Conservation (phyloP, 805 yeast species). For the Starmera pachycereana region DNA sequence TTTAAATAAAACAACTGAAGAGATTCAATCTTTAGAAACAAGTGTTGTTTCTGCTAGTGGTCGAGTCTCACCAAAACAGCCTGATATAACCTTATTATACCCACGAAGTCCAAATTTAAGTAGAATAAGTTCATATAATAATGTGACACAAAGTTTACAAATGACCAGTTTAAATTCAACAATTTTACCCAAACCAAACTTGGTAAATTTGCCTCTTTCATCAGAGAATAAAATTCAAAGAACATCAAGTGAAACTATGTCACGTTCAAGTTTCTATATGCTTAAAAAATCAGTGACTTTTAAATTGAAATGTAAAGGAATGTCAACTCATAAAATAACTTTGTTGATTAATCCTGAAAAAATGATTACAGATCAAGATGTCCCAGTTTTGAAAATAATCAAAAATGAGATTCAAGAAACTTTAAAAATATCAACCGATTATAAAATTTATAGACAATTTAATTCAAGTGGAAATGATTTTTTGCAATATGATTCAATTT, state of each 20-base stretch:
- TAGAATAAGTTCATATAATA: slow-evolving; percentile 14
- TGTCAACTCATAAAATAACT: slow-evolving; percentile 13
- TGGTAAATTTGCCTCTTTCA: background rate
- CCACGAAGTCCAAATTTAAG: slow-evolving; percentile 8
- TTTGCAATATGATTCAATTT: slow-evolving; percentile 23
- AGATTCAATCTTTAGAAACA: slow-evolving; percentile 16
- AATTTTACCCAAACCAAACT: slow-evolving; percentile 6
- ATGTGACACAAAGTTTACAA: slow-evolving; percentile 11
- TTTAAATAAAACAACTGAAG: slow-evolving; percentile 20
- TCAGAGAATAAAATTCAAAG: slow-evolving; percentile 3
- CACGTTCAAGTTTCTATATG: slow-evolving; percentile 13
- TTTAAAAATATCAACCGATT: slow-evolving; percentile 14
- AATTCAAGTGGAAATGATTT: slow-evolving; percentile 17
- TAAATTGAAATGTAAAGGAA: slow-evolving; percentile 8
- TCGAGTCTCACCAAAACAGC: no score
- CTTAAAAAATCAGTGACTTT: slow-evolving; percentile 12
- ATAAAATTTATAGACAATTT: slow-evolving; percentile 7
- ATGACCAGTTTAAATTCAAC: slow-evolving; percentile 10
- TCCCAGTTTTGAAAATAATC: slow-evolving; percentile 14
- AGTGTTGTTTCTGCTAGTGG: slow-evolving; percentile 8
- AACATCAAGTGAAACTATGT: slow-evolving; percentile 14
- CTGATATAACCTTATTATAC: no score
- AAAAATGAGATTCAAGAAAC: slow-evolving; percentile 15
- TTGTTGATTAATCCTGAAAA: slow-evolving; percentile 14
- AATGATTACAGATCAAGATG: slow-evolving; percentile 6